Evolutionary conservation across 805 yeast species (phyloP).

Genomic region (Yarrowia deformans): DNA sequence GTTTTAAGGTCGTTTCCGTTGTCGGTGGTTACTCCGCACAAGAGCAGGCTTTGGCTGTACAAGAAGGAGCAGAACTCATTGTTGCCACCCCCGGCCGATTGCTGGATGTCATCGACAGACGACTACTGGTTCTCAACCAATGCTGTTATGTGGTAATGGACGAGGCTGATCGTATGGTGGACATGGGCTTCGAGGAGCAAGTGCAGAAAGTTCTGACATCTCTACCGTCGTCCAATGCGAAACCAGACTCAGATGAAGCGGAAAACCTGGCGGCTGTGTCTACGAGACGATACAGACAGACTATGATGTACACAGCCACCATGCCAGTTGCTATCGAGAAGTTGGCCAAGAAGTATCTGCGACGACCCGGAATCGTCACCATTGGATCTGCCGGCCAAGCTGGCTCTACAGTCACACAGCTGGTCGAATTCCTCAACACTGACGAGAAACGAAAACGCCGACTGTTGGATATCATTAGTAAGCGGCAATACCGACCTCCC

Average conservation of each 20-base stretch:
- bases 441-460: slow-evolving; percentile 58
- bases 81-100: slow-evolving; percentile 96
- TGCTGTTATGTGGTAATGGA: slow-evolving; percentile 80
- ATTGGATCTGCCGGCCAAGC: slow-evolving; percentile 74
- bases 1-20: slow-evolving; percentile 60
- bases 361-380: slow-evolving; percentile 66
- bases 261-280: slow-evolving; percentile 41
- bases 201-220: slow-evolving; percentile 64
- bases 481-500: slow-evolving; percentile 56
- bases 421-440: slow-evolving; percentile 61
- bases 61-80: slow-evolving; percentile 73
- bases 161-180: slow-evolving; percentile 96
- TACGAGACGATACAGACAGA: slow-evolving; percentile 55
- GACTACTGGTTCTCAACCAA: slow-evolving; percentile 64
- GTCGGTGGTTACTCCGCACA: slow-evolving; percentile 93
- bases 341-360: slow-evolving; percentile 67
- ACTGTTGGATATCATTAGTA: slow-evolving; percentile 53
- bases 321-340: slow-evolving; percentile 77
- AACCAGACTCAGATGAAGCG: slow-evolving; percentile 51
- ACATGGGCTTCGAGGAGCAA: slow-evolving; percentile 89
- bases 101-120: slow-evolving; percentile 76
- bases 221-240: slow-evolving; percentile 58
- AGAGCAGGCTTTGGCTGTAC: slow-evolving; percentile 66
- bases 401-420: slow-evolving; percentile 72
- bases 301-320: slow-evolving; percentile 95